Evolutionary conservation across 805 yeast species (phyloP).

Genomic region (Saturnispora sekii): DNA sequence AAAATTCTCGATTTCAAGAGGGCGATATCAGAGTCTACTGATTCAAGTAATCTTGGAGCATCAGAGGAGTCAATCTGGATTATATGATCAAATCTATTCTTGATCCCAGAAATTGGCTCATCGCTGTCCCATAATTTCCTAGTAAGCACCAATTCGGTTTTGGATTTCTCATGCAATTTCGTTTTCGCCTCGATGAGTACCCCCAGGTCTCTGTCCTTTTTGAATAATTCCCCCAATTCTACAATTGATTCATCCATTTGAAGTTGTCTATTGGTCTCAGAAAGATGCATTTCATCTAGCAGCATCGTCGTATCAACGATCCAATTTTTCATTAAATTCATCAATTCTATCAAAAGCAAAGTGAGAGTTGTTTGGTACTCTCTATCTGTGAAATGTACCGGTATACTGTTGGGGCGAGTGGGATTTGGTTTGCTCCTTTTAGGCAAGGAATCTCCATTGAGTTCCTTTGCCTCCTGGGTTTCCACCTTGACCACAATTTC

Average conservation of each 20-base stretch:
- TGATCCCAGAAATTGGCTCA: slow-evolving; percentile 2
- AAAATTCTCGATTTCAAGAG: slow-evolving; percentile 9
- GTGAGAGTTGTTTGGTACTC: slow-evolving; percentile 31
- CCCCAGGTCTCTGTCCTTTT: slow-evolving; percentile 27
- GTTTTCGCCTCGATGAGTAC: slow-evolving; percentile 21
- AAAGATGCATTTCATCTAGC: slow-evolving; percentile 22
- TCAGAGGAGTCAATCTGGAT: neutral
- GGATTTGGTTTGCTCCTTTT: neutral
- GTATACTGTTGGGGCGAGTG: neutral
- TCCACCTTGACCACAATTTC: neutral
- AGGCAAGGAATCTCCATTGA: neutral
- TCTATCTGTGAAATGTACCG: slow-evolving; percentile 12
- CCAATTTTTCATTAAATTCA: slow-evolving; percentile 22
- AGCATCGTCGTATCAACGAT: slow-evolving; percentile 15
- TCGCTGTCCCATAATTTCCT: slow-evolving; percentile 11
- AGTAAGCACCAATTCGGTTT: slow-evolving; percentile 18
- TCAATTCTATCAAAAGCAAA: slow-evolving; percentile 27
- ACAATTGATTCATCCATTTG: slow-evolving; percentile 31
- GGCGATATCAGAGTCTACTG: slow-evolving; percentile 1
- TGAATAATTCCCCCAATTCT: slow-evolving; percentile 33
- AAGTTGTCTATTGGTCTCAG: slow-evolving; percentile 33
- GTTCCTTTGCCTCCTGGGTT: neutral
- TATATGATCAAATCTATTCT: slow-evolving; percentile 9
- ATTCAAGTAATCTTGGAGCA: neutral
- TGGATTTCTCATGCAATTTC: slow-evolving; percentile 26